A percentile compares a stretch with the other conserved stretches of the same genome.
These are phyloP conservation scores for Pythium phragmiticola DNA, from an alignment of 352 stramenopile species.

Conservation along the genomic window DNA sequence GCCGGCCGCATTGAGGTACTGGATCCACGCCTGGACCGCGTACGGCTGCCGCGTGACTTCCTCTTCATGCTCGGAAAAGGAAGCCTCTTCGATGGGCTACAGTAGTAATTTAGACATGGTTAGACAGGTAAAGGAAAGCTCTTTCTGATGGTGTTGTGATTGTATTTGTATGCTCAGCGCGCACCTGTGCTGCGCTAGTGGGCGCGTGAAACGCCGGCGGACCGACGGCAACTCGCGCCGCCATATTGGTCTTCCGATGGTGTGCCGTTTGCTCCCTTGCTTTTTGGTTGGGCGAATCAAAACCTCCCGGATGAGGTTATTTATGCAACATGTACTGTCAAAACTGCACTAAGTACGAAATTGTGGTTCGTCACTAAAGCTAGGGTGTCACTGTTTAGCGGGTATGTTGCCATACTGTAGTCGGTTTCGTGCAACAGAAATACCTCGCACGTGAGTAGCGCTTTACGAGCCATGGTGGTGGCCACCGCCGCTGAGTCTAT, in stretches of 20 bases:
- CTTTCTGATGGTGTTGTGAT: not conserved
- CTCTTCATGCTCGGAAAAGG: constrained; percentile 75
- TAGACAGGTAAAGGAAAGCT: constrained; percentile 7
- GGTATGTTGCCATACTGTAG: constrained; percentile 16
- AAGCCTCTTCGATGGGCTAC: not conserved
- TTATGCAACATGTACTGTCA: not conserved
- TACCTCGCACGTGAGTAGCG: not conserved
- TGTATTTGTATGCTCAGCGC: not conserved
- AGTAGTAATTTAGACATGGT: constrained; percentile 12
- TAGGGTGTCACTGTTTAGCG: not conserved
- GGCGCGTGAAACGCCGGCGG: constrained; percentile 4
- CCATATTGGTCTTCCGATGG: constrained; percentile 8
- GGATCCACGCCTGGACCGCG: constrained; percentile 78
- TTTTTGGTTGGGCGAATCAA: constrained; percentile 14
- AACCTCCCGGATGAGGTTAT: constrained; percentile 13
- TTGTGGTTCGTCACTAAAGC: not conserved
- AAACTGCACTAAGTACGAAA: constrained; percentile 7
- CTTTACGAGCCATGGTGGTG: no score
- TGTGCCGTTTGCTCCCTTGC: not conserved
- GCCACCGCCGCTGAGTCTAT: not conserved
- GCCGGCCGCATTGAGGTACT: constrained; percentile 47
- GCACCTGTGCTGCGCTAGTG: constrained; percentile 11
- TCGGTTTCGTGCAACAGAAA: constrained; percentile 12
- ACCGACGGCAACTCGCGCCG: constrained; percentile 10
- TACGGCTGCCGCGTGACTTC: constrained; percentile 82